Conservation (phyloP, 306 rosid species). For the Prosopis cineraria region DNA sequence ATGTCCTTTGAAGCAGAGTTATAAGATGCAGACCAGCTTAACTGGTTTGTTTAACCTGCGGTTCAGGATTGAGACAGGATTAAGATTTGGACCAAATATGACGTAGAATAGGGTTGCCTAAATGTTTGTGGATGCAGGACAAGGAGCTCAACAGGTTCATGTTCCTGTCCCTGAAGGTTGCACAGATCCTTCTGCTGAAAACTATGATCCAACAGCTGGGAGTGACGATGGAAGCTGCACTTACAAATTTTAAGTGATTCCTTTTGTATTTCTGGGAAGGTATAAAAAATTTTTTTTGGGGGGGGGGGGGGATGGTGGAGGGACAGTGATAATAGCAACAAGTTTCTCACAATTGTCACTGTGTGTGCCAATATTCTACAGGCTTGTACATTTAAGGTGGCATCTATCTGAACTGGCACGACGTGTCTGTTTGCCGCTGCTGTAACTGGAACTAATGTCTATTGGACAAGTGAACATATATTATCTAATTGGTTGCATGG, state of each 20-base stretch:
- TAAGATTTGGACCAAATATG: constrained; percentile 21
- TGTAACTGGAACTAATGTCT: background rate
- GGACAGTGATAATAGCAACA: background rate
- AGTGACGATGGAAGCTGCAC: constrained; percentile 58
- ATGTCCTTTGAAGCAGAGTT: constrained; percentile 14
- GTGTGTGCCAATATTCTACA: background rate
- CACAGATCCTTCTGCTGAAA: constrained; percentile 57
- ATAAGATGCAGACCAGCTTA: background rate
- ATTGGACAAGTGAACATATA: background rate
- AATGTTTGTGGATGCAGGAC: constrained; percentile 57
- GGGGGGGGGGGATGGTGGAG: background rate
- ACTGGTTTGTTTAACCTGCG: background rate
- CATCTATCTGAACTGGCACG: constrained; percentile 22
- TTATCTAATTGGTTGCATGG: too few relatives aligned
- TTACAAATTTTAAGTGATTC: constrained; percentile 42
- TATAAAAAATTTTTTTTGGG: constrained; percentile 19
- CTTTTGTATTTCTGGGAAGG: constrained; percentile 17
- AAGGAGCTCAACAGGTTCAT: constrained; percentile 61
- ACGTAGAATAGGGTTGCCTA: constrained; percentile 31
- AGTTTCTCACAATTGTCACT: background rate
- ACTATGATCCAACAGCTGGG: constrained; percentile 60
- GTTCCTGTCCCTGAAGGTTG: constrained; percentile 66
- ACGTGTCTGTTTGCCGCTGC: constrained; percentile 20
- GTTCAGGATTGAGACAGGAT: constrained; percentile 24
- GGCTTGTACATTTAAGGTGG: constrained; percentile 3